Conservation (phyloP, 1,284 basidiomycete species). For the Ustilago xerochloae region DNA sequence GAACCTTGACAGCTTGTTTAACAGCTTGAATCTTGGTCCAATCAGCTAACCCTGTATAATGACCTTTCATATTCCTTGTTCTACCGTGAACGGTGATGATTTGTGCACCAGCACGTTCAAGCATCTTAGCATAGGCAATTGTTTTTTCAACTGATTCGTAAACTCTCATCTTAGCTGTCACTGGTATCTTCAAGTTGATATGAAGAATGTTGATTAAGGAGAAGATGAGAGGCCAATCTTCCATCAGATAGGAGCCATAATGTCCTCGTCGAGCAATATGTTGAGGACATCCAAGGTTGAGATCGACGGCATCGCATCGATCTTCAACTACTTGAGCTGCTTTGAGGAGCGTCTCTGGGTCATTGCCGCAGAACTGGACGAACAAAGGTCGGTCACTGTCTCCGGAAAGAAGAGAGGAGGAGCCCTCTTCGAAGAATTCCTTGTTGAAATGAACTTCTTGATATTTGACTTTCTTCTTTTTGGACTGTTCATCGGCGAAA, state of each 20-base stretch:
- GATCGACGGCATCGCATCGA: conserved; percentile 82
- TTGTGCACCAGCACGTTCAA: conserved; percentile 93
- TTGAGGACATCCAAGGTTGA: conserved; percentile 92
- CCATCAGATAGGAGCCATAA: conserved; percentile 92
- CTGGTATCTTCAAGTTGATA: conserved; percentile 83
- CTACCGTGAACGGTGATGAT: conserved; percentile 94
- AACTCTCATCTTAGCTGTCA: conserved; percentile 95
- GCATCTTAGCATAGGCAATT: conserved; percentile 91
- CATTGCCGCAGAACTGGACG: conserved; percentile 91
- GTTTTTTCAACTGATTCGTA: conserved; percentile 88
- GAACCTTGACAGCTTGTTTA: conserved; percentile 86
- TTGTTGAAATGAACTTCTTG: conserved; percentile 53
- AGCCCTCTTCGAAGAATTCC: conserved; percentile 53
- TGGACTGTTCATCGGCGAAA: conserved; percentile 71
- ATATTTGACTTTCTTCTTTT: conserved; percentile 48
- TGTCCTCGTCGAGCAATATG: conserved; percentile 88
- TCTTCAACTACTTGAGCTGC: conserved; percentile 60
- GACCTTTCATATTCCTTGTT: conserved; percentile 89
- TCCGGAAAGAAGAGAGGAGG: conserved; percentile 44
- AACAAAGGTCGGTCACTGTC: conserved; percentile 84
- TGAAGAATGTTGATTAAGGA: conserved; percentile 71
- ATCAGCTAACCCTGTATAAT: conserved; percentile 79
- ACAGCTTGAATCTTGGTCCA: conserved; percentile 84
- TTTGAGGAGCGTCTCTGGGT: conserved; percentile 76
- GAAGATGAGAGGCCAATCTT: conserved; percentile 83